Percentiles rank a stretch among this genome's conserved stretches.
phyloP scores from a whole-genome alignment of 2,329 filamentous ascomycete genomes.

The Colletotrichum liaoningense region DNA sequence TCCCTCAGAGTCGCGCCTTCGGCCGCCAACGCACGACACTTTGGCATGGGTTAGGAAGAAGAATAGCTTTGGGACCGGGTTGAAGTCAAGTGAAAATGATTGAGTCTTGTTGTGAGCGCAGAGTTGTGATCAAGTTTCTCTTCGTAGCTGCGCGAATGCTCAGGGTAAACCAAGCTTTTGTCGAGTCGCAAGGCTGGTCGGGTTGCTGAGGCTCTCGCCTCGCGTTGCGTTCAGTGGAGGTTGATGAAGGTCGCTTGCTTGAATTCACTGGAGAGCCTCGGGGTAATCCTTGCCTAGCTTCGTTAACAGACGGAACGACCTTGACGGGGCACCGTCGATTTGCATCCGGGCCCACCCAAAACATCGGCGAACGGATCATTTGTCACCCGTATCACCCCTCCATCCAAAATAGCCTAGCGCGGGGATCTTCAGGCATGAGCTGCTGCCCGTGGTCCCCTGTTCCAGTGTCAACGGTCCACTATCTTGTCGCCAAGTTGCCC shows the following conservation, averaged over 20 bases:
- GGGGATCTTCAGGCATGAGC: conserved; percentile 27
- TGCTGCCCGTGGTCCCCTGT: conserved; percentile 15
- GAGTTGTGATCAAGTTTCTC: neutral
- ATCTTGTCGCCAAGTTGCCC: conserved; percentile 34
- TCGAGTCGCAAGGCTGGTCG: conserved; percentile 8
- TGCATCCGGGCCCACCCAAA: conserved; percentile 6
- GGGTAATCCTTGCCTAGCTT: conserved; percentile 33
- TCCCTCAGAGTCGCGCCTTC: conserved; percentile 24
- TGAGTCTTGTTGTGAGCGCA: neutral
- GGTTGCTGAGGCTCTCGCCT: conserved; percentile 31
- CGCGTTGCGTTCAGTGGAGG: conserved; percentile 27
- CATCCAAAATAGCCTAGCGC: conserved; percentile 35
- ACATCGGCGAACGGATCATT: conserved; percentile 28
- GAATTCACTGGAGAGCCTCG: conserved; percentile 3
- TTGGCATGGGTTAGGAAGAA: conserved; percentile 18
- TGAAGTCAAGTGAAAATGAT: neutral
- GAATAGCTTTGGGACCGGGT: neutral
- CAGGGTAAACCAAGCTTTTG: neutral
- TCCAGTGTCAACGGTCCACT: conserved; percentile 17
- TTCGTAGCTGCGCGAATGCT: conserved; percentile 1
- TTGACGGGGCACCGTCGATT: neutral
- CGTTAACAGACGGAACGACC: conserved; percentile 12
- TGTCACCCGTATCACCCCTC: conserved; percentile 31
- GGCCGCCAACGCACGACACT: conserved; percentile 7
- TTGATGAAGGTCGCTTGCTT: conserved; percentile 17